Conservation (phyloP, 306 rosid species). For the Citrullus amarus region DNA sequence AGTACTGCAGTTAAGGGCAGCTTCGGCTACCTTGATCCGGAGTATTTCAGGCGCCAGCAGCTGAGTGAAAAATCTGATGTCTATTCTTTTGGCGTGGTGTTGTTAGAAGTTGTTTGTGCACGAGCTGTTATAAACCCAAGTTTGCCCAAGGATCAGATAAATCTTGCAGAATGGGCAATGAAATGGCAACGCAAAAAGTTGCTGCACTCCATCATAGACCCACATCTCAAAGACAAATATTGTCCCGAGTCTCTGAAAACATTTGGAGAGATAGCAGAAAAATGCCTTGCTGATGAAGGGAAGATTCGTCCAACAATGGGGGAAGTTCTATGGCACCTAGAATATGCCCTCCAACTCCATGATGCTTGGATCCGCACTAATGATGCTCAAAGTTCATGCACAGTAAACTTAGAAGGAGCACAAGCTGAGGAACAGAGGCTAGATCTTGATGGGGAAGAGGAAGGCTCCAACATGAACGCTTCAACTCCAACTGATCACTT, state of each 20-base stretch:
- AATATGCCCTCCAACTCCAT: constrained; percentile 71
- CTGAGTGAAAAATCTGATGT: constrained; percentile 92
- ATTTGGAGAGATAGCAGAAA: constrained; percentile 82
- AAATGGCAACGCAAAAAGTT: constrained; percentile 65
- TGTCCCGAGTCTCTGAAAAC: constrained; percentile 59
- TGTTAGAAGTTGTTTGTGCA: constrained; percentile 83
- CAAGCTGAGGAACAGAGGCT: neutral
- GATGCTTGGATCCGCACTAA: constrained; percentile 64
- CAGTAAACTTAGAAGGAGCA: neutral
- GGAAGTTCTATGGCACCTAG: constrained; percentile 89
- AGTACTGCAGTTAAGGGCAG: constrained; percentile 98
- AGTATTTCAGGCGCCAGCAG: constrained; percentile 83
- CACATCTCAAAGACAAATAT: constrained; percentile 37
- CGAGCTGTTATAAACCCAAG: constrained; percentile 90
- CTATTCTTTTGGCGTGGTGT: constrained; percentile 85
- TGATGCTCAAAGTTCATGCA: constrained; percentile 24
- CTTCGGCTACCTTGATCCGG: constrained; percentile 91
- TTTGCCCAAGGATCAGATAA: constrained; percentile 83
- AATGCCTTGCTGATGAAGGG: constrained; percentile 88
- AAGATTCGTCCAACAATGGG: constrained; percentile 90
- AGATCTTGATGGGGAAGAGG: neutral
- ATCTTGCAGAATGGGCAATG: constrained; percentile 98
- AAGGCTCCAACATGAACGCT: neutral
- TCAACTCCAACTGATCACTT: neutral
- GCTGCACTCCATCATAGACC: constrained; percentile 56